These are phyloP conservation scores for Penicillium crustosum DNA, from an alignment of 2,329 filamentous ascomycete species.

Conservation along the genomic window DNA sequence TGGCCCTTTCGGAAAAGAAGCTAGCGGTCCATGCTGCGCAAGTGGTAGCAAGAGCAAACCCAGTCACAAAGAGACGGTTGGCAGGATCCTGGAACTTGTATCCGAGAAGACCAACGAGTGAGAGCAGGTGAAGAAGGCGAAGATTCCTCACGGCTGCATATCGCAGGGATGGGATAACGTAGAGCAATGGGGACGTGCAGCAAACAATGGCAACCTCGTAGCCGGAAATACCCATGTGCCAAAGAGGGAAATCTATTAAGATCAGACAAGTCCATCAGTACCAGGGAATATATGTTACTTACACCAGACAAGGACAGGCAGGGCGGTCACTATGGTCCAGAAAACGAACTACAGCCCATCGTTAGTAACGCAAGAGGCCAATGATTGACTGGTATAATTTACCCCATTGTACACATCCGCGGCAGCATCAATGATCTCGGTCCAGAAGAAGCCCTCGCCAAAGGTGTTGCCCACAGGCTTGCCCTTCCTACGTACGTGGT, in stretches of 20 bases:
- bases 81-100: conserved; percentile 74
- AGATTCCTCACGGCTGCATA: conserved; percentile 67
- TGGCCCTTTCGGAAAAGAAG: conserved; percentile 73
- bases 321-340: conserved; percentile 89
- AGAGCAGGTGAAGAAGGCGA: conserved; percentile 71
- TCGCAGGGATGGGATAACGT: conserved; percentile 69
- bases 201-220: conserved; percentile 88
- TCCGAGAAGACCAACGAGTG: conserved; percentile 74
- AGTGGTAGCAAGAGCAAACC: conserved; percentile 75
- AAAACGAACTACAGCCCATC: conserved; percentile 70
- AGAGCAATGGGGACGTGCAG: conserved; percentile 75
- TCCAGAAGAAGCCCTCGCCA: conserved; percentile 69
- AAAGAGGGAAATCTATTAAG: conserved; percentile 79
- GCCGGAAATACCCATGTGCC: conserved; percentile 98
- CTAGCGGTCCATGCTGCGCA: conserved; percentile 83
- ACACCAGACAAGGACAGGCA: conserved; percentile 93
- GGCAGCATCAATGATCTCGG: conserved; percentile 72
- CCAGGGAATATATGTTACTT: conserved; percentile 45
- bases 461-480: conserved; percentile 71
- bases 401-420: conserved; percentile 92
- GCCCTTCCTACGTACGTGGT: conserved; percentile 62
- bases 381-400: conserved; percentile 35
- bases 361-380: conserved; percentile 24
- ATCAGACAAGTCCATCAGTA: conserved; percentile 17
- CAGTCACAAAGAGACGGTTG: conserved; percentile 74